phyloP scores from a whole-genome alignment of 1,284 basidiomycete genomes.

The Salmacisia buchloeana region DNA sequence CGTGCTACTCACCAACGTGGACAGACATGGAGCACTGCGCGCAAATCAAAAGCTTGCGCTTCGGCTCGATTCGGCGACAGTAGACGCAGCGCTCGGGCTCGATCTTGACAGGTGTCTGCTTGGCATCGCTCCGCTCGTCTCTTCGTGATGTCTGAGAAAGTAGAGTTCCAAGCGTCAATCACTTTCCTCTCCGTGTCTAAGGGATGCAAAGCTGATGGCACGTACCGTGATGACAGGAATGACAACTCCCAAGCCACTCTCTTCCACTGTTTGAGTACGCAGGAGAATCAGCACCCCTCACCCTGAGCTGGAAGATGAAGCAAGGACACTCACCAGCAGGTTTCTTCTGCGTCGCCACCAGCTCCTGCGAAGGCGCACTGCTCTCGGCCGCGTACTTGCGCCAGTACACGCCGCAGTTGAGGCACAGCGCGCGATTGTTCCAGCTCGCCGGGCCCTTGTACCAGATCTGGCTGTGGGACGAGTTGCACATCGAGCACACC shows the following conservation, averaged over 20 bases:
- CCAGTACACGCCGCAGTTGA: slow-evolving; percentile 47
- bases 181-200: too few species aligned
- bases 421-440: slow-evolving; percentile 37
- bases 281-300: slow-evolving; percentile 12
- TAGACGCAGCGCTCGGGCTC: slow-evolving; percentile 42
- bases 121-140: background rate
- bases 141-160: background rate
- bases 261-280: slow-evolving; percentile 15
- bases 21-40: slow-evolving; percentile 32
- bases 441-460: slow-evolving; percentile 40
- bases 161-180: background rate
- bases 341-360: slow-evolving; percentile 32
- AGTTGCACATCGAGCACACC: slow-evolving; percentile 42
- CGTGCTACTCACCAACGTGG: background rate
- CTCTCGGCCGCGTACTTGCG: slow-evolving; percentile 47
- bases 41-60: slow-evolving; percentile 40
- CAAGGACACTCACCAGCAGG: slow-evolving; percentile 9
- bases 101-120: background rate
- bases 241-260: slow-evolving; percentile 27
- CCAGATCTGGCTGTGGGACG: slow-evolving; percentile 35
- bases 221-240: background rate
- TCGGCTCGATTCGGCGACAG: slow-evolving; percentile 43
- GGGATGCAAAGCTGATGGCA: background rate
- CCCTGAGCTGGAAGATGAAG: too few species aligned
- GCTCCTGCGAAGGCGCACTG: slow-evolving; percentile 24